Conservation (phyloP, 352 stramenopile genomes). For the Phytophthora pini region DNA sequence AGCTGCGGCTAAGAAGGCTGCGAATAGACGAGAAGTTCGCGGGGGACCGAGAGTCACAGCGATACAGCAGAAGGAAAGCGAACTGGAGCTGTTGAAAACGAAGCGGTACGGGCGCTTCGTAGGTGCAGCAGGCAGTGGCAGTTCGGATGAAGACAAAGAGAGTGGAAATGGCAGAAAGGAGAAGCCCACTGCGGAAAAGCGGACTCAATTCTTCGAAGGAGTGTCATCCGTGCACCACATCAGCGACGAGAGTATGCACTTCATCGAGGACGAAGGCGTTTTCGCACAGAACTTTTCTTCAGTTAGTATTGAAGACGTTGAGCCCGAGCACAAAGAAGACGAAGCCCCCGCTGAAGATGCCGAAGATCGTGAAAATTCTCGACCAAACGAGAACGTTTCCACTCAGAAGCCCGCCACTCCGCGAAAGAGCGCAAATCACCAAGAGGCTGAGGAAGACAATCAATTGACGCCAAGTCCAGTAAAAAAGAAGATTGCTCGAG, state of each 20-base stretch:
- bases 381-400: constrained; percentile 14
- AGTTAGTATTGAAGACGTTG: constrained; percentile 44
- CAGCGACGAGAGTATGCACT: constrained; percentile 65
- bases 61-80: constrained; percentile 13
- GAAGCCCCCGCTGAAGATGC: not conserved
- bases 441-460: constrained; percentile 36
- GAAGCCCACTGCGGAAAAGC: constrained; percentile 1
- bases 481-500: constrained; percentile 43
- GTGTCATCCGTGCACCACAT: constrained; percentile 75
- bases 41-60: not conserved
- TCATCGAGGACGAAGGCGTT: constrained; percentile 58
- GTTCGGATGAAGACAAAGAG: constrained; percentile 17
- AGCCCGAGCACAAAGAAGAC: constrained; percentile 1
- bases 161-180: not conserved
- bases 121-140: constrained; percentile 2
- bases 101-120: constrained; percentile 54
- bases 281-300: constrained; percentile 58
- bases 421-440: constrained; percentile 33
- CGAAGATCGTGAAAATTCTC: constrained; percentile 10
- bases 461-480: constrained; percentile 30
- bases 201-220: constrained; percentile 58
- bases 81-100: constrained; percentile 42
- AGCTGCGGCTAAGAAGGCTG: constrained; percentile 19
- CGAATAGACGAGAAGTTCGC: not conserved
- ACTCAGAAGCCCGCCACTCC: not conserved